A percentile compares a stretch with the other conserved stretches of the same genome.
phyloP scores from a whole-genome alignment of 805 yeast species.

The Candida corydali region DNA sequence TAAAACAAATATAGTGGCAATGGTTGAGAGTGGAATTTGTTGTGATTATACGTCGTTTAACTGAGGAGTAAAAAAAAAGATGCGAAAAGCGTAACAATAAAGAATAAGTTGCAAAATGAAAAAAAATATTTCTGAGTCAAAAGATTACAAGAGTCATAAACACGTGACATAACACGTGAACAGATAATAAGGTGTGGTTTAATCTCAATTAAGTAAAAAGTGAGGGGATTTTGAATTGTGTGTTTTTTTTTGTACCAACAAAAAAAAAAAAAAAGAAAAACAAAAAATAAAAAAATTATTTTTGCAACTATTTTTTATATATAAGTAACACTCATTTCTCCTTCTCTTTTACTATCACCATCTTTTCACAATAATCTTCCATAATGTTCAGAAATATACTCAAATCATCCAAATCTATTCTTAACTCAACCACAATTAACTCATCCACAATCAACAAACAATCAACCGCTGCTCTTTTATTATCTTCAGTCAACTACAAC shows the following conservation, averaged over 20 bases:
- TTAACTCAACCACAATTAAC: background rate
- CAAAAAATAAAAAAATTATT: background rate
- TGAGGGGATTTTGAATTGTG: slow-evolving; percentile 1
- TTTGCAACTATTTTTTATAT: background rate
- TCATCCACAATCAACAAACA: background rate
- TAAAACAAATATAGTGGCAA: no score
- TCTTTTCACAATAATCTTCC: background rate
- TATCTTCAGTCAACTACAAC: background rate
- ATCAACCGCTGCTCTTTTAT: background rate
- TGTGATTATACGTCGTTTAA: background rate
- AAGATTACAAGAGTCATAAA: background rate
- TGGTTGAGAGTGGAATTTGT: no score
- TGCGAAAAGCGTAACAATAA: no score
- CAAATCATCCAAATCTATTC: background rate
- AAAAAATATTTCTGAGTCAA: no score
- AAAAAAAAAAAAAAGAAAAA: background rate
- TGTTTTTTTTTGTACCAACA: background rate
- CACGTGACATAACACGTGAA: no score
- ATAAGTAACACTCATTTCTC: background rate
- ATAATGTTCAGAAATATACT: background rate
- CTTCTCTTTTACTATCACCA: no score
- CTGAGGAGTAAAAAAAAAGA: background rate
- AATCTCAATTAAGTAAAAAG: background rate
- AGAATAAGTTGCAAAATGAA: no score
- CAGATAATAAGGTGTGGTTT: no score